phyloP scores from a whole-genome alignment of 2,329 filamentous ascomycete genomes.

The Monosporascus sp. region DNA sequence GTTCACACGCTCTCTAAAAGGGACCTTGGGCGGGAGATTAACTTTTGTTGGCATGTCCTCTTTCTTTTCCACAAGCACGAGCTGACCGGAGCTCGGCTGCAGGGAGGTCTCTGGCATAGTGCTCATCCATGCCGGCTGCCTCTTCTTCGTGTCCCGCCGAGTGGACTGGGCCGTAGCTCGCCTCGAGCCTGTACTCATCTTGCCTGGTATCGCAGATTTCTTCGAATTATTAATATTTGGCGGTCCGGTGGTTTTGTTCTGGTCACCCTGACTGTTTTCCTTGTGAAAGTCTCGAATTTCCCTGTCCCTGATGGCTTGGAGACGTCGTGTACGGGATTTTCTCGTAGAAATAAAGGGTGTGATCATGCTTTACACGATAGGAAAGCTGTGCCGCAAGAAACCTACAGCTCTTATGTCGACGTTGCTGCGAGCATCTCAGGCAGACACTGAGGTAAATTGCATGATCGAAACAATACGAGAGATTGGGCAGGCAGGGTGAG shows the following conservation, averaged over 20 bases:
- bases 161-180: background rate
- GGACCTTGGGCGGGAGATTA: constrained; percentile 9
- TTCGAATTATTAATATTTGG: background rate
- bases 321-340: constrained; percentile 1
- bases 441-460: too few species aligned
- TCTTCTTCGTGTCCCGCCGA: background rate
- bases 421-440: background rate
- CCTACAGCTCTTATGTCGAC: background rate
- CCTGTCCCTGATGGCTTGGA: background rate
- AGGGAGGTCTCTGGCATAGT: background rate
- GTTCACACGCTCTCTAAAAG: constrained; percentile 15
- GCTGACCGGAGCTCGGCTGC: background rate
- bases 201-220: background rate
- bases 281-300: background rate
- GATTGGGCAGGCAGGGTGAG: background rate
- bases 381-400: background rate
- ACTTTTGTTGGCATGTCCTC: background rate
- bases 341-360: constrained; percentile 10
- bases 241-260: too few species aligned
- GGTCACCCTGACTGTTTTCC: background rate
- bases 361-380: constrained; percentile 7
- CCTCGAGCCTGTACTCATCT: background rate
- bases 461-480: background rate
- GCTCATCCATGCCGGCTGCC: background rate
- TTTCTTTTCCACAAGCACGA: background rate